phyloP scores from a whole-genome alignment of 495 filamentous ascomycete genomes.

The Margaritispora aquatica region DNA sequence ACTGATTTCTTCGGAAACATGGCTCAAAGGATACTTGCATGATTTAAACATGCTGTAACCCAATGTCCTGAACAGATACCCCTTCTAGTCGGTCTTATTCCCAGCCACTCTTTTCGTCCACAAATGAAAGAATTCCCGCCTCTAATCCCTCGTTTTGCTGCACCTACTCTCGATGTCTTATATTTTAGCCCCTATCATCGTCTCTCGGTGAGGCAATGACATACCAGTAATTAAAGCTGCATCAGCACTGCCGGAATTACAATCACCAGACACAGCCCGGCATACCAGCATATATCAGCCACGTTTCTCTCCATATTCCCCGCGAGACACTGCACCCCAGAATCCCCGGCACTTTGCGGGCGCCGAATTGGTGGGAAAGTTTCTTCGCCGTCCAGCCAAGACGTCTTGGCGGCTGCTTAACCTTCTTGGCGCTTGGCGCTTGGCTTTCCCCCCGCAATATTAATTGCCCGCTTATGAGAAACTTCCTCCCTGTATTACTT shows the following conservation, averaged over 20 bases:
- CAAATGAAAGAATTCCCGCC: no score
- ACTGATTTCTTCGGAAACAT: no score
- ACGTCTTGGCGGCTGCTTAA: background rate
- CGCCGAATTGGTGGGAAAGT: slow-evolving; percentile 1
- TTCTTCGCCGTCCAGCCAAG: background rate
- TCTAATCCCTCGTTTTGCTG: no score
- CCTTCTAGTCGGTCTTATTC: no score
- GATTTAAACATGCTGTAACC: no score
- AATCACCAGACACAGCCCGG: background rate
- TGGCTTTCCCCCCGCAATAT: slow-evolving; percentile 1
- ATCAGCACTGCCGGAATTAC: background rate
- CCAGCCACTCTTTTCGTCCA: no score
- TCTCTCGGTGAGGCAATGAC: no score
- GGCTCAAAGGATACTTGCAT: no score
- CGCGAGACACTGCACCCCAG: background rate
- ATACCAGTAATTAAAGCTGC: no score
- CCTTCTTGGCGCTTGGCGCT: background rate
- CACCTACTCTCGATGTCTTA: no score
- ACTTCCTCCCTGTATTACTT: background rate
- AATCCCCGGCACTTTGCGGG: background rate
- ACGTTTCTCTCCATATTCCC: background rate
- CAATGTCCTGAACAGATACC: no score
- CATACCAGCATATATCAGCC: background rate
- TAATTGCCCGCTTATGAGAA: background rate
- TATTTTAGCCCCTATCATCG: no score